phyloP scores from a whole-genome alignment of 345 rosid species.

The Eucalyptus brandiana region DNA sequence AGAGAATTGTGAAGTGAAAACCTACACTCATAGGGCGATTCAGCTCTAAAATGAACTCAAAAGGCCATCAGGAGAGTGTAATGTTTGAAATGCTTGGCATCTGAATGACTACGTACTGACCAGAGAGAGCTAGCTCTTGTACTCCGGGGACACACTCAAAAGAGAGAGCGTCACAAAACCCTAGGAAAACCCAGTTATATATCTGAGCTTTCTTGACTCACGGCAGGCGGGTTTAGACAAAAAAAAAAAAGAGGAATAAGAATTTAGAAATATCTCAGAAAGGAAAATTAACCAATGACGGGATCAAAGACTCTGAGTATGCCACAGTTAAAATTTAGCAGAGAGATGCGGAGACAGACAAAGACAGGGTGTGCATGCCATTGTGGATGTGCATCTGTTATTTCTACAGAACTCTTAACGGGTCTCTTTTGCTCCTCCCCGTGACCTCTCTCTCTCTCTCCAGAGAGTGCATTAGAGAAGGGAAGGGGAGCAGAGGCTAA shows the following conservation, averaged over 20 bases:
- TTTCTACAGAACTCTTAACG: not conserved
- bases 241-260: not conserved
- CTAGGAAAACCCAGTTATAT: not conserved
- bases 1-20: not conserved
- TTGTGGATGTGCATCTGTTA: not conserved
- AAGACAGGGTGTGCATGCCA: not conserved
- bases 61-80: not conserved
- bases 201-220: not conserved
- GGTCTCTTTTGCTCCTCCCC: not conserved
- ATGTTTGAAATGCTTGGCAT: not conserved
- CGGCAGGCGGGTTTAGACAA: not conserved
- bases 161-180: not conserved
- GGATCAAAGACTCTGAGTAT: not conserved
- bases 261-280: not conserved
- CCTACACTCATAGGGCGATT: not conserved
- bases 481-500: not conserved
- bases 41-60: not conserved
- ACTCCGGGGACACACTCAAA: not conserved
- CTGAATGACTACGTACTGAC: not conserved
- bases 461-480: not conserved
- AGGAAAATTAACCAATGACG: constrained; percentile 7
- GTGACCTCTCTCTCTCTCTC: not conserved
- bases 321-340: not conserved
- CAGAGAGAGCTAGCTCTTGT: not conserved
- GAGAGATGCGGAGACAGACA: not conserved